Base-by-base conservation (phyloP, 2,329 filamentous ascomycete genomes). In the Penicillium occitanis region DNA sequence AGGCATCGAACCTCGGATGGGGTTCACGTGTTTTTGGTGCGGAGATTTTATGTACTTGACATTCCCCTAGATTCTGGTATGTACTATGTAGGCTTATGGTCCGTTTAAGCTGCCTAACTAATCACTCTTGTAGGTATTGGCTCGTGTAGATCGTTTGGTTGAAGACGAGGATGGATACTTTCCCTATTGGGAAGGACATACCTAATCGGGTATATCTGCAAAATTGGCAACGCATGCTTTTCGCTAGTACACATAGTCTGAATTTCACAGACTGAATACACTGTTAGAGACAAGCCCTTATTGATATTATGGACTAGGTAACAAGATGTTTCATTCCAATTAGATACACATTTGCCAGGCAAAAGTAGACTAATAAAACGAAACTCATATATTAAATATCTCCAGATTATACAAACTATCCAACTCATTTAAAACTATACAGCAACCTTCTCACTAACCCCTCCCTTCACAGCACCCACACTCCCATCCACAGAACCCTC, bases 381-480 rank as follows among this genome's bases (percentile, higher is more conserved):
- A 30, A 11, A 33, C 8, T 11, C 33, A 51, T 51, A 6, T 7
- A 17, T 53, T 25, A 3, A 22, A 53, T 17, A 10, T n/a, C 7
- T n/a, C 7, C 22, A 25, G 25, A 30, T 7, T n/a, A 17, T 33
- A 40, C 10, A 40, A 22, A 22, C 10, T 37, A 37, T 22, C 13
- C 33, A 37, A n/a, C 0, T 35, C 33, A 35, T 35, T 5, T 3
- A 57, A 7, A 5, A 37, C 5, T 37, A 61, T 22, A 61, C 59
- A 48, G 46, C 40, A 48, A 37, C 30, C 59, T 61, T 61, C 7
- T 61, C 44, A 13, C 10, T 61, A 44, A 50, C 10, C 46, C 59
- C 59, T 19, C 42, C 58, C 17, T 61, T 61, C 25, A 35, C 25
- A 28, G 3, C n/a, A 40, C 53, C 53, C 19, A 28, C 19, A 58